Base-by-base conservation (phyloP, 345 rosid species). In the Orychophragmus violaceus region DNA sequence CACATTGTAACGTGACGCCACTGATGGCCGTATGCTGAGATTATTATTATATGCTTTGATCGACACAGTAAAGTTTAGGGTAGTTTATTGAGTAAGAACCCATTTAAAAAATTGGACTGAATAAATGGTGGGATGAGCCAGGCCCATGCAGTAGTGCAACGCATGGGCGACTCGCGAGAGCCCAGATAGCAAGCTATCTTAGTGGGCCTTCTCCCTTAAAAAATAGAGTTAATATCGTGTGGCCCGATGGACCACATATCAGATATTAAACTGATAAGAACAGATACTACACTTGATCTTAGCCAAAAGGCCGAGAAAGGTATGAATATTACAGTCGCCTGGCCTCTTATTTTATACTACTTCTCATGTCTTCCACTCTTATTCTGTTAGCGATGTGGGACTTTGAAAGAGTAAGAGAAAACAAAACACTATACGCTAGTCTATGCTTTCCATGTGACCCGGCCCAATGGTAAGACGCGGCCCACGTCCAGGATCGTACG, bases 241-340 rank as follows among this genome's bases (percentile, higher is more conserved):
- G 60, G 9, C 2, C 69, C 64, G 46, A 74, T 74, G 74, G 37
- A n/a, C 69, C 75, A 64, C 79, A 68, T 82, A 82, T 80, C 82
- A 82, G 83, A 82, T 82, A 82, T 82, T 80, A 82, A 80, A 80
- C 81, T 78, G 84, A 80, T 80, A 82, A 82, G 82, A 80, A 82
- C 82, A 82, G 78, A 80, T 80, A 82, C 81, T 80, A 82, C 82
- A 80, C 79, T 82, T 80, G 84, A 80, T 82, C 84, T 82, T 80
- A 82, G 84, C 86, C 86, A 82, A 82, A 82, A 82, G 82, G 86
- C 84, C 82, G 84, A 80, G 82, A 83, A 80, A 83, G 84, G 81
- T 76, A 78, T 80, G 81, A 45, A n/a, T n/a, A n/a, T n/a, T n/a
- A n/a, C n/a, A n/a, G n/a, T n/a, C n/a, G n/a, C n/a, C n/a, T n/a